These are phyloP conservation scores for Dimargaris verticillata DNA, from an alignment of 192 early-diverging fungal genomes.

Conservation along the genomic window DNA sequence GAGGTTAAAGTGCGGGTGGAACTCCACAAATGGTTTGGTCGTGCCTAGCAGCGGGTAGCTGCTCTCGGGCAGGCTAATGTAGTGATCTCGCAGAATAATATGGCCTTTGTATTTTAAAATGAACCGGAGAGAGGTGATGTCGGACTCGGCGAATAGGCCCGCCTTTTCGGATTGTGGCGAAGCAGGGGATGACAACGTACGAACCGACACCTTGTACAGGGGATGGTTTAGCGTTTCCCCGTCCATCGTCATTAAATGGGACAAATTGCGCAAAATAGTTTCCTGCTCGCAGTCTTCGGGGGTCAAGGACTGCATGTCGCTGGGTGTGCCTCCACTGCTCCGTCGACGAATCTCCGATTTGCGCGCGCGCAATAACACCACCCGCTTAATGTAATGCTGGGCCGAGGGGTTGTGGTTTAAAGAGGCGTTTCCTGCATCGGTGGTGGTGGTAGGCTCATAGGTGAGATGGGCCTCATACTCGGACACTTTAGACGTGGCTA, in stretches of 20 bases:
- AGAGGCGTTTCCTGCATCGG: not conserved
- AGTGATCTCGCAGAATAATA: conserved; percentile 41
- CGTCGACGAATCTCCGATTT: conserved; percentile 4
- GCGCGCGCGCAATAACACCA: not conserved
- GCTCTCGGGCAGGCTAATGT: conserved; percentile 46
- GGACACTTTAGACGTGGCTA: not conserved
- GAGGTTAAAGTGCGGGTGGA: conserved; percentile 44
- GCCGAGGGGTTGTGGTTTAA: not conserved
- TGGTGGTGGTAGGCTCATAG: not conserved
- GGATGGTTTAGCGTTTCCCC: conserved; percentile 4
- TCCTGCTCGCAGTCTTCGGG: not conserved
- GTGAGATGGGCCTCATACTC: conserved; percentile 1
- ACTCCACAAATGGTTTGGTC: conserved; percentile 42
- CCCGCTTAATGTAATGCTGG: not conserved
- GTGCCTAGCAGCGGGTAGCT: conserved; percentile 47
- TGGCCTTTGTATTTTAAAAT: conserved; percentile 69
- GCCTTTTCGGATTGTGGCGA: not conserved
- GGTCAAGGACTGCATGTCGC: not conserved
- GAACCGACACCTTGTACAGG: conserved; percentile 5
- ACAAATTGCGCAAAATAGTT: not conserved
- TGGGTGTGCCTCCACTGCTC: not conserved
- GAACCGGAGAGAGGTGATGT: conserved; percentile 34
- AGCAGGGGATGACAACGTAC: not conserved
- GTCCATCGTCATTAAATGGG: conserved; percentile 4
- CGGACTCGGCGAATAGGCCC: conserved; percentile 43